Base-by-base conservation (phyloP, 306 rosid species). In the Hippophae gyantsensis region DNA sequence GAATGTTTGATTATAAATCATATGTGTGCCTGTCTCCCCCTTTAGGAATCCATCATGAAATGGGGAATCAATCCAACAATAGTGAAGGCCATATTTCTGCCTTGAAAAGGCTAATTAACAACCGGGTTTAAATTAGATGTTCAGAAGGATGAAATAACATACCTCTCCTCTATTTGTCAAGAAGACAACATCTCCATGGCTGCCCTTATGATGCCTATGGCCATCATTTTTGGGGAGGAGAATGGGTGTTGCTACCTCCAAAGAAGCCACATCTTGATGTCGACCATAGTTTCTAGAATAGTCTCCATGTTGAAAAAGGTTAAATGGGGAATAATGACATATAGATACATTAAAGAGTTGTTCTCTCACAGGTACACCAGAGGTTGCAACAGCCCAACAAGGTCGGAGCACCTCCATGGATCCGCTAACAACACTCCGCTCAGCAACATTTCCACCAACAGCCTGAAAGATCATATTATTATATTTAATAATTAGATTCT, bases 161-260 rank as follows among this genome's bases (percentile, higher is more conserved):
- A 92, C 99, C 99, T 92, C 99, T 63, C 99, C 99, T 13, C 99
- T 89, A 62, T 80, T 88, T 41, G 99, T 92, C 94, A 92, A 77
- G 77, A 92, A 92, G 76, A 92, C 76, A 72, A 92, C 93, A 54
- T 92, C 96, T 5, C 99, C 99, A 55, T 84, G 99, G 77, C 99
- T 88, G 73, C 99, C 99, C 81, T 86, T 92, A 64, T 89, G 81
- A 67, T 88, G 99, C 84, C 65, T 78, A 73, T 86, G 97, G 72
- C 97, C 99, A 64, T 93, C 95, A 66, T 65, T 70, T 82, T 82
- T 86, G 57, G 97, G 83, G 69, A 93, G 80, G 66, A 93, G 89
- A 75, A 93, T 88, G 54, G 99, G 99, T 3, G 97, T 88, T 48
- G 97, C 99, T 32, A 93, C 94, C 71, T 88, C 97, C 68, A 93